Conservation (phyloP, 306 rosid genomes). For the Malus sieversii region DNA sequence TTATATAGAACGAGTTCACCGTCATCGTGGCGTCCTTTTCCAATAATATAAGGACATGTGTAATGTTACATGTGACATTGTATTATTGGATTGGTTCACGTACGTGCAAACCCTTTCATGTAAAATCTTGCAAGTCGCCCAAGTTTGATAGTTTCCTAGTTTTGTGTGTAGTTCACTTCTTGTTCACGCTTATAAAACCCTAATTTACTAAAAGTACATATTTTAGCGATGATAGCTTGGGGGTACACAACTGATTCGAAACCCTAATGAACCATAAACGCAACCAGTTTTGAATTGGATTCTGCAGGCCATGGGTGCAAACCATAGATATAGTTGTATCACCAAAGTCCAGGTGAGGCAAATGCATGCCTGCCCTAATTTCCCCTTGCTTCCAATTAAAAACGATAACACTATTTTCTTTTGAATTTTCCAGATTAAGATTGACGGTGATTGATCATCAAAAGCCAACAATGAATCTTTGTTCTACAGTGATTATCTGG, state of each 20-base stretch:
- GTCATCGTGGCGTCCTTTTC: rapidly evolving
- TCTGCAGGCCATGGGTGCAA: not conserved
- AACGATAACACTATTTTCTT: not conserved
- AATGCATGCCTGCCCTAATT: not conserved
- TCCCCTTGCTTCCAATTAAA: not conserved
- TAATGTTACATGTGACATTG: not conserved
- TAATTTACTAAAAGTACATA: too few relatives aligned
- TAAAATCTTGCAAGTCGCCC: too few relatives aligned
- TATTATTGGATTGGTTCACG: too few relatives aligned
- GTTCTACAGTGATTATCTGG: not conserved
- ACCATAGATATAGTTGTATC: not conserved
- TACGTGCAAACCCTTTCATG: not conserved
- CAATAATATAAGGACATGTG: not conserved
- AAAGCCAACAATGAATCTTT: not conserved
- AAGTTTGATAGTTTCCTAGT: not conserved
- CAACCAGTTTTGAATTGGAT: not conserved
- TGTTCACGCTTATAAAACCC: not conserved
- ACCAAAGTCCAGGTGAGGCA: not conserved
- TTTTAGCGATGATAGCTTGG: too few relatives aligned
- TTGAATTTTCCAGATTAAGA: not conserved
- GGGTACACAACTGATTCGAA: not conserved
- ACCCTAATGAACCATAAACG: not conserved
- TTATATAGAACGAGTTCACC: too few relatives aligned
- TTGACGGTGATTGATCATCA: constrained; percentile 11
- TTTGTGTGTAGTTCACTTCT: too few relatives aligned